Conservation (phyloP, 257 asterid genomes). For the Scutellaria minor region DNA sequence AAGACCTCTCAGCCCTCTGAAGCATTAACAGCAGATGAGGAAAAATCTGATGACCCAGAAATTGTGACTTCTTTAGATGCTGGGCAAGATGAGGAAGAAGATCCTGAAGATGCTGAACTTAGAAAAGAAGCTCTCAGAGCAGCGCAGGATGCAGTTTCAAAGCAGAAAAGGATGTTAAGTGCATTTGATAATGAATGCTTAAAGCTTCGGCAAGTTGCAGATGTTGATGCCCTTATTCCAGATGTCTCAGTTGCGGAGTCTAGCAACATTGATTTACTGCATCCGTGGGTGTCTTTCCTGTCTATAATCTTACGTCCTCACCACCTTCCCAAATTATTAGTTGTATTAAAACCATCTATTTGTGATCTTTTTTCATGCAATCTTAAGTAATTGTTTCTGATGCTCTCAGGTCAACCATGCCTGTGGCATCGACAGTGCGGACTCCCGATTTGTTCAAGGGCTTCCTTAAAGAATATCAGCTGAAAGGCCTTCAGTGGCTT, state of each 20-base stretch:
- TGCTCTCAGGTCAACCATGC: conserved; percentile 91
- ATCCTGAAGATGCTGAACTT: conserved; percentile 92
- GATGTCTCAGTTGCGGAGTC: conserved; percentile 74
- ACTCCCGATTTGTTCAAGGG: conserved; percentile 92
- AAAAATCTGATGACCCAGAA: conserved; percentile 55
- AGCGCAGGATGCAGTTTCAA: conserved; percentile 98
- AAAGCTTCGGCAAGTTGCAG: conserved; percentile 72
- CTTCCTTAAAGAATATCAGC: conserved; percentile 89
- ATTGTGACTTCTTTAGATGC: conserved; percentile 60
- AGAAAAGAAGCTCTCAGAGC: conserved; percentile 97
- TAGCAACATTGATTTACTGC: conserved; percentile 84
- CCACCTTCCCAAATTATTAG: neutral
- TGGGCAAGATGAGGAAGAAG: conserved; percentile 68
- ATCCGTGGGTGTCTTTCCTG: conserved; percentile 73
- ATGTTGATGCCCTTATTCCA: conserved; percentile 60
- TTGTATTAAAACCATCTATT: conserved; percentile 4
- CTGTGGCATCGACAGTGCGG: conserved; percentile 86
- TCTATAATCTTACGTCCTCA: neutral
- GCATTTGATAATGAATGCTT: conserved; percentile 85
- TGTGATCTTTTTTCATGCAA: conserved; percentile 10
- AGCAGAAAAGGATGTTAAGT: conserved; percentile 89
- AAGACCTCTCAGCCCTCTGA: conserved; percentile 76
- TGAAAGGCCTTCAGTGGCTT: conserved; percentile 99
- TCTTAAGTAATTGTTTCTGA: conserved; percentile 25
- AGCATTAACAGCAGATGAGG: conserved; percentile 54